Evolutionary conservation across 1,139 yeast species (phyloP).

Genomic region (Geotrichum phurueaensis): DNA sequence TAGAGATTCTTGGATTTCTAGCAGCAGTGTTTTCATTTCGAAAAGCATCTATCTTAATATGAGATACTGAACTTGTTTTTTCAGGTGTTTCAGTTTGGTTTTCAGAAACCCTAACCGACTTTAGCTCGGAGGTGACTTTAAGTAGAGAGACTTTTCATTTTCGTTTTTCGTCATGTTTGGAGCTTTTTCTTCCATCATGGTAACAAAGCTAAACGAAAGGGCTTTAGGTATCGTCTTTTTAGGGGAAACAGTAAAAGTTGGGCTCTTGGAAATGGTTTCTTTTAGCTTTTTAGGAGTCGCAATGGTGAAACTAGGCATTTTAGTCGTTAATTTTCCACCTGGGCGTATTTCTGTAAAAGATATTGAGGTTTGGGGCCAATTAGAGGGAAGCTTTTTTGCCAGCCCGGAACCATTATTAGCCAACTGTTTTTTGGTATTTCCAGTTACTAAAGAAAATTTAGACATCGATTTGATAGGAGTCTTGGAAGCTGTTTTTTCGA

Average conservation of each 20-base stretch:
- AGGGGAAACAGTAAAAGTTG: not conserved
- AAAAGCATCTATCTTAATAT: no score
- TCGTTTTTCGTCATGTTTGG: no score
- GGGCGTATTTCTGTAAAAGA: not conserved
- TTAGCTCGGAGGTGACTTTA: no score
- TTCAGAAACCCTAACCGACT: no score
- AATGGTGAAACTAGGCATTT: not conserved
- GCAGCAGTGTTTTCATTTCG: no score
- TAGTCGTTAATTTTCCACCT: not conserved
- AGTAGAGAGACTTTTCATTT: no score
- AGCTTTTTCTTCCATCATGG: not conserved
- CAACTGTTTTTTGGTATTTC: not conserved
- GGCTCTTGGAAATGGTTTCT: not conserved
- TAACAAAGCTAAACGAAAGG: not conserved
- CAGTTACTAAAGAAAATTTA: not conserved
- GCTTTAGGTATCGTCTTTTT: not conserved
- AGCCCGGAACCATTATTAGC: not conserved
- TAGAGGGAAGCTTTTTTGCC: not conserved
- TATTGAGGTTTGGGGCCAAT: not conserved
- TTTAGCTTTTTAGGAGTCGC: not conserved
- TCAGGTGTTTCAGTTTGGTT: no score
- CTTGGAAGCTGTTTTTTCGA: not conserved
- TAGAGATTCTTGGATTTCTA: no score
- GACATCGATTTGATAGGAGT: not conserved
- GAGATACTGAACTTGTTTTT: no score